These are phyloP conservation scores for Phytophthora chlamydospora DNA, from an alignment of 352 stramenopile genomes.

Conservation along the genomic window DNA sequence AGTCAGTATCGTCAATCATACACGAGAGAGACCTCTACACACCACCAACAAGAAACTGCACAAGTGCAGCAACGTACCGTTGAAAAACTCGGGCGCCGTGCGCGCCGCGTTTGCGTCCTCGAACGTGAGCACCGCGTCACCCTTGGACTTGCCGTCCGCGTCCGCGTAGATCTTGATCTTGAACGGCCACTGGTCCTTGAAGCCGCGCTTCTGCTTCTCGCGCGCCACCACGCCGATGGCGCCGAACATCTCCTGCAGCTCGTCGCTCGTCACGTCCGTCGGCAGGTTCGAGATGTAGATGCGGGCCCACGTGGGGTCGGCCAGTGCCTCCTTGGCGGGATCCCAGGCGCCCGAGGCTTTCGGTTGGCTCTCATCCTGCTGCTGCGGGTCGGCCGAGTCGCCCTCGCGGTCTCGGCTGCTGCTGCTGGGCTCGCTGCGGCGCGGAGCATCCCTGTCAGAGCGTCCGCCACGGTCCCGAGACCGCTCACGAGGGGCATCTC, in stretches of 20 bases:
- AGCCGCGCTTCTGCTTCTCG: conserved; percentile 89
- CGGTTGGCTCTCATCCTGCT: conserved; percentile 35
- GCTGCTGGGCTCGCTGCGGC: conserved; percentile 33
- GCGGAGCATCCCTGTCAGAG: conserved; percentile 42
- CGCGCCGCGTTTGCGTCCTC: conserved; percentile 86
- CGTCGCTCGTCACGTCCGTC: conserved; percentile 72
- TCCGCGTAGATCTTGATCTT: conserved; percentile 93
- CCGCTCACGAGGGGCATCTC: conserved; percentile 32
- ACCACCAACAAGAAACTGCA: neutral
- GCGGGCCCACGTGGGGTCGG: conserved; percentile 79
- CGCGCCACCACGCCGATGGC: conserved; percentile 80
- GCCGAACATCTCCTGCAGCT: conserved; percentile 88
- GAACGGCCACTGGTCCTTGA: conserved; percentile 90
- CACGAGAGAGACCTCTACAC: neutral
- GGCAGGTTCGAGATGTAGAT: conserved; percentile 91
- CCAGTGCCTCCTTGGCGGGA: conserved; percentile 74
- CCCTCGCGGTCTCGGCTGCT: conserved; percentile 42
- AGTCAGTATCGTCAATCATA: conserved; percentile 6
- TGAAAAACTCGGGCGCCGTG: conserved; percentile 84
- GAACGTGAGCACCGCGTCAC: conserved; percentile 86
- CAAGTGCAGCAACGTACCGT: conserved; percentile 48
- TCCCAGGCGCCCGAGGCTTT: conserved; percentile 68
- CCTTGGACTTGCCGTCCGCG: conserved; percentile 70
- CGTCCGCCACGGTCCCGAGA: conserved; percentile 35
- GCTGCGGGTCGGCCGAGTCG: conserved; percentile 3